phyloP scores from a whole-genome alignment of 2,329 filamentous ascomycete species.

The Colletotrichum caudatum region DNA sequence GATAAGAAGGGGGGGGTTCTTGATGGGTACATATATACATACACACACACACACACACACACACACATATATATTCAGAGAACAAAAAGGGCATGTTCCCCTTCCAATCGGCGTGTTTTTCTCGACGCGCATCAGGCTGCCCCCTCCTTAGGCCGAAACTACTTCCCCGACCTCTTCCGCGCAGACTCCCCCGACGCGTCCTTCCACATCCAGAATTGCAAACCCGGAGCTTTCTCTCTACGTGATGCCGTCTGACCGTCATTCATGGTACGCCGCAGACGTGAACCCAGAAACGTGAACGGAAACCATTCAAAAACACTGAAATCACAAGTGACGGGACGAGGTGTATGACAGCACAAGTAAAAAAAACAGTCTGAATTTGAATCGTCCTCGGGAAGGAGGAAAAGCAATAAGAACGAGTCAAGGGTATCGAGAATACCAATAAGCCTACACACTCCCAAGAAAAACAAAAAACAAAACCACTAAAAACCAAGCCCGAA shows the following conservation, averaged over 20 bases:
- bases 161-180: conserved; percentile 64
- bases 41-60: background rate
- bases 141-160: conserved; percentile 2
- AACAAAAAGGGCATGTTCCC: background rate
- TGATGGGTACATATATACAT: background rate
- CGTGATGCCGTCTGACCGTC: background rate
- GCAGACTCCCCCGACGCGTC: conserved; percentile 67
- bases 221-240: too few species aligned
- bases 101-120: background rate
- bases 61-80: background rate
- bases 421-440: conserved; percentile 42
- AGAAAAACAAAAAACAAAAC: background rate
- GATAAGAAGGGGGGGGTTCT: background rate
- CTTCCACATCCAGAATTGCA: conserved; percentile 59
- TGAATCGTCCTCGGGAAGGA: too few species aligned
- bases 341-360: too few species aligned
- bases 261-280: background rate
- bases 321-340: background rate
- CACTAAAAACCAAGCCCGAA: background rate
- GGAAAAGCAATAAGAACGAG: conserved; percentile 6
- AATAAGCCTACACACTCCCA: conserved; percentile 38
- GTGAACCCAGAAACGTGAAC: background rate
- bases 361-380: background rate
- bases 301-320: background rate
- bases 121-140: background rate